These are phyloP conservation scores for Colletotrichum coccodes DNA, from an alignment of 2,329 filamentous ascomycete genomes.

Conservation along the genomic window DNA sequence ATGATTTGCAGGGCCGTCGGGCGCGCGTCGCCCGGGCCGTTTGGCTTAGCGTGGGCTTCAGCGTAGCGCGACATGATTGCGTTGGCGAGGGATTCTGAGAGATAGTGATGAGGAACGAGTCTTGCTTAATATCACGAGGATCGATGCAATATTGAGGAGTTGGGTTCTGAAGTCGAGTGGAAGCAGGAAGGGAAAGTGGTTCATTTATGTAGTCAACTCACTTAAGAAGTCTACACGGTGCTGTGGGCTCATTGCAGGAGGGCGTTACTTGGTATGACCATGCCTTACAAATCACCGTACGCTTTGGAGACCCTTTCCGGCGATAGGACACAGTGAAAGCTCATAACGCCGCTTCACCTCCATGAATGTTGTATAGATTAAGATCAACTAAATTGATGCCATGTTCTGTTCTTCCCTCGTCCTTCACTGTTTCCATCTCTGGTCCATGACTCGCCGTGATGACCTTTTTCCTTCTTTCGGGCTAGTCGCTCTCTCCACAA, in stretches of 20 bases:
- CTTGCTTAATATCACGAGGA: not conserved
- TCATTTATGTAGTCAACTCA: not conserved
- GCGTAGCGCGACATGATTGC: conserved; percentile 29
- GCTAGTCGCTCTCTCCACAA: not conserved
- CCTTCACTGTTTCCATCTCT: not conserved
- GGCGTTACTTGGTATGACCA: not conserved
- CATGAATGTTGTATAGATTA: not conserved
- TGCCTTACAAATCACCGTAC: not conserved
- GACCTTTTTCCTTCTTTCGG: not conserved
- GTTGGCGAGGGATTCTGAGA: not conserved
- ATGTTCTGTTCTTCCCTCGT: not conserved
- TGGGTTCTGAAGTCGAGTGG: not conserved
- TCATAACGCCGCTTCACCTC: not conserved
- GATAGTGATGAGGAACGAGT: not conserved
- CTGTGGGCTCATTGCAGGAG: not conserved
- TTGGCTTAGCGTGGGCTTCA: conserved; percentile 45
- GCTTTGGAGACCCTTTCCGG: not conserved
- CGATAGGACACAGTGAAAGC: not conserved
- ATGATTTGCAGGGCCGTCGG: conserved; percentile 53
- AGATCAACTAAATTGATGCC: not conserved
- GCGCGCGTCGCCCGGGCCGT: conserved; percentile 50
- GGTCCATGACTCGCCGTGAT: conserved; percentile 11
- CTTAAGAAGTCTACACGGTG: not conserved
- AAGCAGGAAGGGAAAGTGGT: not conserved
- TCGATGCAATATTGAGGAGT: not conserved